Evolutionary conservation across 305 asterid species (phyloP), one percentile per base, ranked within the genome.

Genomic region (Salvia sclarea): DNA sequence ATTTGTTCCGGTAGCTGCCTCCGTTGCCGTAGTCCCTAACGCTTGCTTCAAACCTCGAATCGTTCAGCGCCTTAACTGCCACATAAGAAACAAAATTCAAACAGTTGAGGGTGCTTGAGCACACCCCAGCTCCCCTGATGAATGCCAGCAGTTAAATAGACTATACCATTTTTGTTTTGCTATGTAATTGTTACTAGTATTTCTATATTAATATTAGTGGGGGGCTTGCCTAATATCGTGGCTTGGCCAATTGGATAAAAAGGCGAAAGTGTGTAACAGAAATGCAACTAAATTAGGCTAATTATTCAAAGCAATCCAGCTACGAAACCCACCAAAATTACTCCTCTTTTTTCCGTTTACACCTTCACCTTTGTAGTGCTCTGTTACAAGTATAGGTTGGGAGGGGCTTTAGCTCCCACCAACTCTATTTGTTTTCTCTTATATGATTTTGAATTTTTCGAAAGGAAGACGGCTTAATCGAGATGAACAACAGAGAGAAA

Each of bases 31-130:
- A 37, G 6, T 68, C 78, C 56, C 84, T 78, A 1, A 90, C 25
- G 41, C 81, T 86, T 2, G 97, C 97, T 65, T 90, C 98, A 53
- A 92, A 20, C 25, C 91, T 79, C 24, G 94, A 96, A 61, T 79
- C 77, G 69, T 92, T 92, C 41, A 92, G 76, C 12, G 91, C 95
- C 75, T 84, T 90, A 47, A 80, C 98, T 92, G 84, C 56, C 57
- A 68, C 74, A 2, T 70, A 50, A 12, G 80, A 82, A 47, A 75
- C 9, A 2, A 58, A 13, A 7, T 14, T 2, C 24, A 43, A 3
- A n/a, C n/a, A n/a, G n/a, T n/a, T n/a, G n/a, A n/a, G n/a, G n/a
- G n/a, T n/a, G n/a, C n/a, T n/a, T n/a, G n/a, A n/a, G n/a, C n/a
- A n/a, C n/a, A n/a, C n/a, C n/a, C n/a, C n/a, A n/a, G n/a, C n/a